Evolutionary conservation across 768 basidiomycete genomes (phyloP), one percentile per base, ranked within the genome.

Genomic region (Leucocoprinus sp.): DNA sequence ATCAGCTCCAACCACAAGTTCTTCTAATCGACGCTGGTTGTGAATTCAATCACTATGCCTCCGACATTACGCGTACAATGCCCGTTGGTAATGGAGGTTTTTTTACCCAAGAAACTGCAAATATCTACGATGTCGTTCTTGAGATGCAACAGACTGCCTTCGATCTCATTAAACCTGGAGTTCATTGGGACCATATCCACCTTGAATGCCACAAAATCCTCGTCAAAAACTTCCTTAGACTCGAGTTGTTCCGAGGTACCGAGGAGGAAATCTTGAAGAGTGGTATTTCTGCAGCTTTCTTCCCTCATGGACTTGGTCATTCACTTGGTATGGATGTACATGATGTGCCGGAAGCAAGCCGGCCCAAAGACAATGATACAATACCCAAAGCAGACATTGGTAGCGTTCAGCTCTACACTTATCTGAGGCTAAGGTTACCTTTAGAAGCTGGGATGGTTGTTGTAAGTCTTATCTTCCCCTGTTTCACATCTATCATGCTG

Each of bases 11-110:
- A 24, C 81, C 83, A 0, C 80, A 87, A 59, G 84, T 95, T 5
- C 70, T 95, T 4, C 75, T 95, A 24, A 93, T 95, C 51, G 95
- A 98, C 55, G 95, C 95, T 0, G 93, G 93, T 0, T 93, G 93
- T 57, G 95, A 98, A 65, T 93, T 80, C 81, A 53, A 60, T 42
- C 62, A 64, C 52, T 69, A 71, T 37, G 66, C 73, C 1, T 68
- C 68, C 12, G 69, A 74, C 49, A 82, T 82, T 51, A 82, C 88
- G 1, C 82, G 88, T 7, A 89, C 86, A 0, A 90, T 86, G 71
- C 88, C 89, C 11, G 79, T 96, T n/a, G 95, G 95, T 0, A 98
- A 97, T 55, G 82, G 84, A 2, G 95, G 95, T 0, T 85, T 76
- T 56, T 97, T 93, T 61, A 85, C 89, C 0, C 64, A 76, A 5